A percentile compares a stretch with the other conserved stretches of the same genome.
Conservation (phyloP, 176 grass and related monocot species). For the Rhynchospora tenuis region DNA sequence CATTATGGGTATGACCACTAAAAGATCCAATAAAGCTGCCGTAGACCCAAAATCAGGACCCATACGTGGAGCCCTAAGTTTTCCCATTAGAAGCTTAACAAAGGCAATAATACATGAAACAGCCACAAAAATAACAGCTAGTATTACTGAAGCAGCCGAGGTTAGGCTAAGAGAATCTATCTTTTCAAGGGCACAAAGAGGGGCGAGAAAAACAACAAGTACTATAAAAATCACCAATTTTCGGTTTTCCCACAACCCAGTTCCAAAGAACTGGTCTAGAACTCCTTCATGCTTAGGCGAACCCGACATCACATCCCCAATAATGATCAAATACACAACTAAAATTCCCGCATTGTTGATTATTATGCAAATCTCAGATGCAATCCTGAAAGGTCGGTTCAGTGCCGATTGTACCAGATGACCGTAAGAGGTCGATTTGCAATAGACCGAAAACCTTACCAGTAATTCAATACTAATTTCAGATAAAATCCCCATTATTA, state of each 20-base stretch:
- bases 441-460: constrained; percentile 61
- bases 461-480: constrained; percentile 95
- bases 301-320: constrained; percentile 95
- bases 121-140: constrained; percentile 72
- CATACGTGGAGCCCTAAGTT: constrained; percentile 52
- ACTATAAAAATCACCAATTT: constrained; percentile 75
- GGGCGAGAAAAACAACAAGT: constrained; percentile 63
- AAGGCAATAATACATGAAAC: constrained; percentile 66
- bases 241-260: constrained; percentile 85
- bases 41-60: constrained; percentile 73
- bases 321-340: constrained; percentile 90
- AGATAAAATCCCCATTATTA: constrained; percentile 77
- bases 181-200: constrained; percentile 76
- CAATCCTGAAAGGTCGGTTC: constrained; percentile 53
- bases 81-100: constrained; percentile 66
- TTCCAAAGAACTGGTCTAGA: constrained; percentile 72
- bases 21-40: constrained; percentile 61
- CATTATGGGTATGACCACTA: constrained; percentile 96
- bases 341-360: constrained; percentile 85
- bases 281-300: constrained; percentile 75
- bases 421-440: constrained; percentile 73
- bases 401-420: constrained; percentile 72
- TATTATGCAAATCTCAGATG: constrained; percentile 76
- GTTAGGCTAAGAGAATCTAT: constrained; percentile 88
- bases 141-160: constrained; percentile 69